Conservation (phyloP, 2,329 filamentous ascomycete genomes). For the Ophiostoma montium region DNA sequence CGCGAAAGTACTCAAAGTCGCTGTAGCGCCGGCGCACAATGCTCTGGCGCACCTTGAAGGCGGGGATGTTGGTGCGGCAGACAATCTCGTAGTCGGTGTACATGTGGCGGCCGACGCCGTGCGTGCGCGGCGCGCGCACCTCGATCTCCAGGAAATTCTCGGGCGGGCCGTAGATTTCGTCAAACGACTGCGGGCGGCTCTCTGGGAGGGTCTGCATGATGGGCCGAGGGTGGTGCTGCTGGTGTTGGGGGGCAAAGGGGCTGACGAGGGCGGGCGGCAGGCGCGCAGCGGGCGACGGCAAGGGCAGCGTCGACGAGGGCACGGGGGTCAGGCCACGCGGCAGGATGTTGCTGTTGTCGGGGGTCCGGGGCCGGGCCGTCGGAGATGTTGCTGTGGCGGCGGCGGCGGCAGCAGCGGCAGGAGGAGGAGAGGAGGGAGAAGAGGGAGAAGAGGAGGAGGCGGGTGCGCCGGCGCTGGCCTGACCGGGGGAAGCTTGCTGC, state of each 20-base stretch:
- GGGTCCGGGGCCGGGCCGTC: not conserved
- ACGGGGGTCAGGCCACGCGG: not conserved
- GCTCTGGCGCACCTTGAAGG: constrained; percentile 87
- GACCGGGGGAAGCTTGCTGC: constrained; percentile 21
- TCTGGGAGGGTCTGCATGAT: constrained; percentile 52
- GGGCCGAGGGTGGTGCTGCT: constrained; percentile 15
- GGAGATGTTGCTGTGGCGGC: not conserved
- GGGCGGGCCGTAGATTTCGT: constrained; percentile 96
- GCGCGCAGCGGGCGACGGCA: not conserved
- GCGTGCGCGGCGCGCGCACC: constrained; percentile 85
- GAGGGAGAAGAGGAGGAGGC: not conserved
- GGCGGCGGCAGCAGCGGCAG: constrained; percentile 9
- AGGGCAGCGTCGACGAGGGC: not conserved
- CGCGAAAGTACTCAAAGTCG: constrained; percentile 97
- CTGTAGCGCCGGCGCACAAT: constrained; percentile 87
- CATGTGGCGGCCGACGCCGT: constrained; percentile 89
- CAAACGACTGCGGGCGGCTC: constrained; percentile 83
- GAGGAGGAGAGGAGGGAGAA: not conserved
- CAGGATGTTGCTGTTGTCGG: not conserved
- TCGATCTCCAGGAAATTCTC: constrained; percentile 99
- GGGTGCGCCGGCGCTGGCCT: constrained; percentile 12
- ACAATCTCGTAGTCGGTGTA: constrained; percentile 99
- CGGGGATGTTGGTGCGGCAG: constrained; percentile 95
- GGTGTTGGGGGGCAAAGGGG: not conserved
- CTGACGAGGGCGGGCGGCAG: constrained; percentile 23